Evolutionary conservation across 2,329 filamentous ascomycete genomes (phyloP).

Genomic region (Sporothrix globosa): DNA sequence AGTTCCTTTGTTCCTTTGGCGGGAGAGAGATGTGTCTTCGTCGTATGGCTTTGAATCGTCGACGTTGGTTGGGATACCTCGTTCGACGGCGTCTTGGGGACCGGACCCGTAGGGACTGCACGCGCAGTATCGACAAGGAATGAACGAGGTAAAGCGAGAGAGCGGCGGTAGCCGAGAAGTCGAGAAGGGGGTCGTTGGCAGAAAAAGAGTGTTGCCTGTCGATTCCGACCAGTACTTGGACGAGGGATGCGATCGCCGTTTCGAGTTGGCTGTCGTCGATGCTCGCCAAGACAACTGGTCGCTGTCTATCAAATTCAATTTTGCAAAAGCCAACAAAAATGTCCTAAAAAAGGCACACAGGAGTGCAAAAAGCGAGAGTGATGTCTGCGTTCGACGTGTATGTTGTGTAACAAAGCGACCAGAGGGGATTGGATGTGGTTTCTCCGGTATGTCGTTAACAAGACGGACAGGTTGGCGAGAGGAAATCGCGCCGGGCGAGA

Average conservation of each 20-base stretch:
- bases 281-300: slow-evolving; percentile 22
- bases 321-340: slow-evolving; percentile 21
- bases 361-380: neutral
- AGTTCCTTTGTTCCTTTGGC: neutral
- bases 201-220: slow-evolving; percentile 9
- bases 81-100: neutral
- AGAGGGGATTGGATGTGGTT: neutral
- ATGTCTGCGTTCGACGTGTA: neutral
- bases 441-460: neutral
- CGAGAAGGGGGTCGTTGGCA: neutral
- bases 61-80: neutral
- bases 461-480: slow-evolving; percentile 14
- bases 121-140: neutral
- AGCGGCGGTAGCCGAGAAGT: neutral
- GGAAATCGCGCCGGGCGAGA: slow-evolving; percentile 34
- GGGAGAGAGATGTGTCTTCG: neutral
- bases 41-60: slow-evolving; percentile 3
- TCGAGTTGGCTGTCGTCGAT: neutral
- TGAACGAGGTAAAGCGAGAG: neutral
- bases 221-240: neutral
- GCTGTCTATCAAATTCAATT: slow-evolving; percentile 26
- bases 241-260: neutral
- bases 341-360: neutral
- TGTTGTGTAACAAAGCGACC: slow-evolving; percentile 5
- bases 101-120: neutral